These are phyloP conservation scores for Pichia heedii DNA, from an alignment of 805 yeast genomes.

Conservation along the genomic window DNA sequence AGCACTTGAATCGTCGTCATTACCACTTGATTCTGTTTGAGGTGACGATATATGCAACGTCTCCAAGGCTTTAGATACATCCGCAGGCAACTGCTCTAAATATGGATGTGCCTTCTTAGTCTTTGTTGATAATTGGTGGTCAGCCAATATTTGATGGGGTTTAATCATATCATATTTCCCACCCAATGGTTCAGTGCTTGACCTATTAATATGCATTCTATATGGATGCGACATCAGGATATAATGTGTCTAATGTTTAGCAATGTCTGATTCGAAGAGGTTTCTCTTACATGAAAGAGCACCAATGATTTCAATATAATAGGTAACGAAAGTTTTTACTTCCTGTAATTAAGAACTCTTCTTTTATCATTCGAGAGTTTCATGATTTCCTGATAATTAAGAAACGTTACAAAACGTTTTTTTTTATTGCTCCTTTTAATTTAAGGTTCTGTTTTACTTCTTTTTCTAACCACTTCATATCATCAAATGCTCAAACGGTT, in stretches of 20 bases:
- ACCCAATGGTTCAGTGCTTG: too few relatives aligned
- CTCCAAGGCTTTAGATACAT: constrained; percentile 8
- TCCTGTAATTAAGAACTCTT: too few relatives aligned
- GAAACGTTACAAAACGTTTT: too few relatives aligned
- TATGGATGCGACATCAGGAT: constrained; percentile 8
- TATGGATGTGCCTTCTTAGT: constrained; percentile 8
- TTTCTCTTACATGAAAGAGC: too few relatives aligned
- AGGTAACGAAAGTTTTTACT: too few relatives aligned
- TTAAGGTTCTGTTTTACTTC: too few relatives aligned
- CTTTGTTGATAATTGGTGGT: neutral
- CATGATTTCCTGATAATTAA: too few relatives aligned
- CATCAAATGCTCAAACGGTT: constrained; percentile 2
- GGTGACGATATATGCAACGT: constrained; percentile 4
- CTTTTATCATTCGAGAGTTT: too few relatives aligned
- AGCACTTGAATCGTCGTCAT: neutral
- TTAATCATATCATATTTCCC: neutral
- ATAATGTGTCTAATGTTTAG: neutral
- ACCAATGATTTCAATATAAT: too few relatives aligned
- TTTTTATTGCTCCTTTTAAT: too few relatives aligned
- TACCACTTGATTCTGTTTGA: neutral
- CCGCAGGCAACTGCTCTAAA: constrained; percentile 9
- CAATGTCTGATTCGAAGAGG: too few relatives aligned
- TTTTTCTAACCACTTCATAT: neutral
- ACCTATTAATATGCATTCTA: constrained; percentile 8
- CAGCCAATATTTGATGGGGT: constrained; percentile 6